Percentiles rank a stretch among this genome's conserved stretches.
Conservation (phyloP, 345 rosid species). For the Orychophragmus violaceus region DNA sequence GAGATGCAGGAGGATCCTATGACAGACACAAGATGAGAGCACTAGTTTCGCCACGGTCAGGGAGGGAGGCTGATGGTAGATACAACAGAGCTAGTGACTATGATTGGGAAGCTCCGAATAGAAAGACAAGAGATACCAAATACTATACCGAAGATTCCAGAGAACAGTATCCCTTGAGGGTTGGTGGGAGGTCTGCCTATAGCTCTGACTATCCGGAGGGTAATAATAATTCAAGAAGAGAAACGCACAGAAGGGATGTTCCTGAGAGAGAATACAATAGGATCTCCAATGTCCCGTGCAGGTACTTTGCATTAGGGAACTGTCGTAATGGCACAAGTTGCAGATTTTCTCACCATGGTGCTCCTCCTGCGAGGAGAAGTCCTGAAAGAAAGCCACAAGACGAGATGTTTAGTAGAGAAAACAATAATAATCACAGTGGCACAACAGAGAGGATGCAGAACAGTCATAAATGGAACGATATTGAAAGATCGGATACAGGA, state of each 20-base stretch:
- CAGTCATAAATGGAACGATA: conserved; percentile 38
- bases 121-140: conserved; percentile 45
- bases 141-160: conserved; percentile 41
- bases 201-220: conserved; percentile 43
- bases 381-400: conserved; percentile 52
- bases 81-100: conserved; percentile 67
- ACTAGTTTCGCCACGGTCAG: conserved; percentile 42
- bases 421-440: conserved; percentile 28
- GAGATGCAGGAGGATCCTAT: conserved; percentile 58
- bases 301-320: conserved; percentile 65
- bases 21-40: conserved; percentile 58
- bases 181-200: conserved; percentile 33
- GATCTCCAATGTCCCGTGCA: conserved; percentile 59
- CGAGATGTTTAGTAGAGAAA: conserved; percentile 31
- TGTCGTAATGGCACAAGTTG: conserved; percentile 83
- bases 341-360: conserved; percentile 63
- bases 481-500: conserved; percentile 30
- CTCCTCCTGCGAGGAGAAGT: conserved; percentile 23
- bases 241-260: conserved; percentile 35
- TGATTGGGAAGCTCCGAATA: conserved; percentile 50
- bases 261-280: conserved; percentile 45
- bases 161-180: conserved; percentile 34
- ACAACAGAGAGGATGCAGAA: conserved; percentile 35
- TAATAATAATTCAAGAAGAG: conserved; percentile 31
- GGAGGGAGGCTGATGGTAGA: conserved; percentile 68